phyloP scores from a whole-genome alignment of 768 basidiomycete species.

The Phylloporus scabripes region DNA sequence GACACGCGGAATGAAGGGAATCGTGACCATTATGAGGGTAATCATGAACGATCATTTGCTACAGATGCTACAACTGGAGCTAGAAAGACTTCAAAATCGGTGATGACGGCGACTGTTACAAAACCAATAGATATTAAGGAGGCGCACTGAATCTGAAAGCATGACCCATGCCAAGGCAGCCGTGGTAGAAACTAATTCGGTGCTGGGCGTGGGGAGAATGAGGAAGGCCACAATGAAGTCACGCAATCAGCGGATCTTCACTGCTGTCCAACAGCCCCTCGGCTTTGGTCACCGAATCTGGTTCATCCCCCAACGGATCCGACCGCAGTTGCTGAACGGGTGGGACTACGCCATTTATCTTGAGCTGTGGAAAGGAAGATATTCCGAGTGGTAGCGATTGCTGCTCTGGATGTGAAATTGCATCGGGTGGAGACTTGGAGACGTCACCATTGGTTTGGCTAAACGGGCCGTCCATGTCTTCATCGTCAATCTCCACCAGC shows the following conservation, averaged over 20 bases:
- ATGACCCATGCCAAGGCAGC: conserved; percentile 10
- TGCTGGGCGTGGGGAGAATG: conserved; percentile 3
- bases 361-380: conserved; percentile 41
- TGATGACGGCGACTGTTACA: conserved; percentile 26
- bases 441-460: conserved; percentile 31
- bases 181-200: conserved; percentile 5
- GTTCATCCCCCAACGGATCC: conserved; percentile 49
- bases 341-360: conserved; percentile 43
- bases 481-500: conserved; percentile 33
- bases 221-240: conserved; percentile 4
- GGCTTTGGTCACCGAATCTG: conserved; percentile 46
- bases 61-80: conserved; percentile 29
- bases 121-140: conserved; percentile 30
- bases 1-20: conserved; percentile 24
- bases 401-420: conserved; percentile 19
- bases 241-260: conserved; percentile 51
- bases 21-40: conserved; percentile 31
- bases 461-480: conserved; percentile 29
- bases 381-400: conserved; percentile 36
- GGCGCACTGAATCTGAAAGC: conserved; percentile 20
- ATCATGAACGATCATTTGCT: conserved; percentile 32
- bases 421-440: conserved; percentile 24
- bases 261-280: conserved; percentile 65
- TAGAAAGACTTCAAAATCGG: conserved; percentile 17
- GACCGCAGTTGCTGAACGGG: conserved; percentile 47